phyloP scores from a whole-genome alignment of 805 yeast genomes.

The Candida succiphila region DNA sequence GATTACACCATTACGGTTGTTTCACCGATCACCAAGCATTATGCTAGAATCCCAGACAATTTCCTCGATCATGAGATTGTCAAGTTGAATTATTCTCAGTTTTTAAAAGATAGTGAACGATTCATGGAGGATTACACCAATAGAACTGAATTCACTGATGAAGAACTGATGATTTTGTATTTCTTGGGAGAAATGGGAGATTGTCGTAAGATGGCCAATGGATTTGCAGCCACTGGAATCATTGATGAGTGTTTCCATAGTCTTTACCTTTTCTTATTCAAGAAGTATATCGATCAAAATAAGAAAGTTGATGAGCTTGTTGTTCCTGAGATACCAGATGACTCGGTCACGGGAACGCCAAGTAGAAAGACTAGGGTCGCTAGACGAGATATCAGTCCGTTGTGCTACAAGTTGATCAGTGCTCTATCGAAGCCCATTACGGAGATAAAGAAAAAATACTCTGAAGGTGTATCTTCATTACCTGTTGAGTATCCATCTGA shows the following conservation, averaged over 20 bases:
- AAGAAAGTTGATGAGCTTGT: background rate
- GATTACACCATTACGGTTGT: constrained; percentile 44
- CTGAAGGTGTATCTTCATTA: too few species aligned
- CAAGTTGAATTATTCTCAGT: constrained; percentile 31
- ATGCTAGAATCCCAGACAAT: constrained; percentile 30
- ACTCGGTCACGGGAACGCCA: constrained; percentile 13
- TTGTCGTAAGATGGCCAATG: constrained; percentile 64
- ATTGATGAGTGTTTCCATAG: constrained; percentile 67
- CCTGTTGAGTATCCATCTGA: too few species aligned
- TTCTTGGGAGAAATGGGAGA: constrained; percentile 44
- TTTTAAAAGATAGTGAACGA: constrained; percentile 27
- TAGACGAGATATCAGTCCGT: constrained; percentile 34
- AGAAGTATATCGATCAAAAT: constrained; percentile 5
- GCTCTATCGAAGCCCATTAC: constrained; percentile 12
- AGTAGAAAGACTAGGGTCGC: constrained; percentile 32
- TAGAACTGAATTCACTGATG: constrained; percentile 24
- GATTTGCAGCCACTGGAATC: constrained; percentile 67
- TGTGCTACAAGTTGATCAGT: constrained; percentile 17
- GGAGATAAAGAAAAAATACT: constrained; percentile 11
- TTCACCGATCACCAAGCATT: constrained; percentile 39
- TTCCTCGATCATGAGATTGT: constrained; percentile 45
- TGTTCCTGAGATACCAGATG: background rate
- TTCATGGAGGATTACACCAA: constrained; percentile 15
- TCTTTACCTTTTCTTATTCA: constrained; percentile 42
- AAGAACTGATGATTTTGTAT: constrained; percentile 29